Evolutionary conservation across 2,329 filamentous ascomycete genomes (phyloP).

Genomic region (Knufia petricola): DNA sequence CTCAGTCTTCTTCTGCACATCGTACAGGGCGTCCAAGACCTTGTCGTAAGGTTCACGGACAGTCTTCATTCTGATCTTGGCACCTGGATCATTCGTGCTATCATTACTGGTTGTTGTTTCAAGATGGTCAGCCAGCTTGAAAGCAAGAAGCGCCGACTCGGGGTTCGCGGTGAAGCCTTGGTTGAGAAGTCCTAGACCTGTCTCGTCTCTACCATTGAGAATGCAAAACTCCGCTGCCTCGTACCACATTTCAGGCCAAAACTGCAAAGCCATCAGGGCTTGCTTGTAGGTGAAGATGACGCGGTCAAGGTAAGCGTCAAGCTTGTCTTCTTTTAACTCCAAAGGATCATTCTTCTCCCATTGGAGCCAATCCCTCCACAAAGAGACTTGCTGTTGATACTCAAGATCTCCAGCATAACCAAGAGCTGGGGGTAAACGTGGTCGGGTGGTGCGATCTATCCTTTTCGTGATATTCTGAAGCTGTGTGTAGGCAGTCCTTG

Average conservation of each 20-base stretch:
- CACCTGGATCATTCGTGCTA: constrained; percentile 60
- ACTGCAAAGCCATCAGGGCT: constrained; percentile 82
- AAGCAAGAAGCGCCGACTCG: constrained; percentile 80
- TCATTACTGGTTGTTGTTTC: constrained; percentile 69
- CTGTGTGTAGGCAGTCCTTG: constrained; percentile 78
- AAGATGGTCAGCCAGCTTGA: constrained; percentile 80
- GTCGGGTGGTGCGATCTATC: constrained; percentile 66
- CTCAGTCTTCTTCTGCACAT: constrained; percentile 62
- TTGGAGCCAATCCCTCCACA: constrained; percentile 88
- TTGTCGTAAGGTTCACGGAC: constrained; percentile 77
- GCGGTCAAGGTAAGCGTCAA: constrained; percentile 62
- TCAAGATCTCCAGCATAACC: constrained; percentile 83
- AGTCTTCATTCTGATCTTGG: constrained; percentile 55
- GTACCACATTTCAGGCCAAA: constrained; percentile 94
- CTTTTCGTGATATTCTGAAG: constrained; percentile 79
- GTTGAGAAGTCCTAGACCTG: constrained; percentile 68
- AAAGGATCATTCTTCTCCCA: constrained; percentile 94
- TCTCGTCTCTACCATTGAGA: constrained; percentile 59
- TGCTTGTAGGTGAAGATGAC: constrained; percentile 89
- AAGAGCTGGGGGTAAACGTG: constrained; percentile 68
- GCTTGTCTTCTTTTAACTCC: constrained; percentile 73
- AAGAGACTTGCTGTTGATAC: constrained; percentile 69
- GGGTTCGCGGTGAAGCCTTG: constrained; percentile 84
- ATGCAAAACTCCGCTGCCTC: constrained; percentile 91
- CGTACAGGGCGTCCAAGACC: constrained; percentile 79